Evolutionary conservation across 2,329 filamentous ascomycete genomes (phyloP).

Genomic region (Diaporthe sp.): DNA sequence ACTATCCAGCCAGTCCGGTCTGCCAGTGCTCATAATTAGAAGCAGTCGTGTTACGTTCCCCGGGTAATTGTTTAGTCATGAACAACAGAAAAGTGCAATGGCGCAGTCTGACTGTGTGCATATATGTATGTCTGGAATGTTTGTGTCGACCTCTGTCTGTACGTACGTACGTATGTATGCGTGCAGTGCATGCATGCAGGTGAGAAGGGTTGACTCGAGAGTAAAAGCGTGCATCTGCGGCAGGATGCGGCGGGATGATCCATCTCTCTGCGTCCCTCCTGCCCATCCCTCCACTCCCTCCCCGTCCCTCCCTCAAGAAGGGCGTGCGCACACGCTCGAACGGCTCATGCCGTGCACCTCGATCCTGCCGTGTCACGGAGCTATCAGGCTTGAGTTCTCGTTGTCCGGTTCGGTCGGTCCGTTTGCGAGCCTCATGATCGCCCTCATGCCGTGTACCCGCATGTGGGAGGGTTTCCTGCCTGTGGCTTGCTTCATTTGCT

Average conservation of each 20-base stretch:
- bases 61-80: constrained; percentile 18
- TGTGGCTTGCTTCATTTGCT: constrained; percentile 7
- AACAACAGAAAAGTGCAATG: neutral
- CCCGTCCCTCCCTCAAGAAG: neutral
- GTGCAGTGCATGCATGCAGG: neutral
- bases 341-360: constrained; percentile 20
- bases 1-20: neutral
- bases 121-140: neutral
- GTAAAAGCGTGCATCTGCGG: constrained; percentile 1
- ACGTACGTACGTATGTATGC: neutral
- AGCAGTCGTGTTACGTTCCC: constrained; percentile 16
- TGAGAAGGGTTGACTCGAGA: neutral
- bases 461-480: neutral
- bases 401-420: constrained; percentile 29
- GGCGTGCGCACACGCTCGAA: neutral
- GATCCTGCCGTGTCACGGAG: neutral
- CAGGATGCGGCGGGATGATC: neutral
- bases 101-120: neutral
- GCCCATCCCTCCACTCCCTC: neutral
- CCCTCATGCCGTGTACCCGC: constrained; percentile 21
- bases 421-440: constrained; percentile 32
- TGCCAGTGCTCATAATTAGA: constrained; percentile 15
- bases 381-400: constrained; percentile 15
- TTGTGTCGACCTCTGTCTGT: neutral
- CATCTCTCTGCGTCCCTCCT: neutral